Base-by-base conservation (phyloP, 2,329 filamentous ascomycete genomes). In the Xylariaceae sp. region DNA sequence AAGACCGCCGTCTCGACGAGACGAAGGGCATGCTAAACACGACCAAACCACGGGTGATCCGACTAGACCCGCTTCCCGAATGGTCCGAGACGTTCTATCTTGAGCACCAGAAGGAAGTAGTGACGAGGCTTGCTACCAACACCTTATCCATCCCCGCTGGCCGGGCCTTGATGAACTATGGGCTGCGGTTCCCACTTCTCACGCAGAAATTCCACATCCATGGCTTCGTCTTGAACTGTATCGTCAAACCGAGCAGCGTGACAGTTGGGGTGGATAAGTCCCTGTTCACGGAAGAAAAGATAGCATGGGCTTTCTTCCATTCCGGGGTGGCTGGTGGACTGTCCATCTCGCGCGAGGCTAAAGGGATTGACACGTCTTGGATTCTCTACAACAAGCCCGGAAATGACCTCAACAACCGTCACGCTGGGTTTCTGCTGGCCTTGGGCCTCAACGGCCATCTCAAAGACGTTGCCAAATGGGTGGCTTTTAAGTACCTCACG, bases 221-320 rank as follows among this genome's bases (percentile, higher is more conserved):
- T 31, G 90, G 89, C 1, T 98, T 98, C 62, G 94, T 89, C 43
- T 71, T 94, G 22, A 87, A 85, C 33, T 95, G 89, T 52, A 69
- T 92, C 7, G 89, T 98, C 67, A 92, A 88, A 53, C 92, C 93
- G 3, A 80, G 83, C 40, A 92, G 93, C 43, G 88, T 88, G 22
- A 93, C 86, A 2, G 83, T 98, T 19, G 89, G 86, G n/a, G 88
- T 92, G 5, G 92, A 98, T 53, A 87, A 90, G 50, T 70, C 73
- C 5, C 68, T 82, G 3, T 94, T 94, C 51, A 90, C 85, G 0
- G 92, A 98, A 60, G 92, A 98, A 50, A 96, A 94, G 58, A 87
- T 94, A 25, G 90, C 87, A 53, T 98, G 92, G 92, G 89, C 90
- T 1, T 98, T 95, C 60, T 98, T 98, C 60, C 92, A 98, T 56